Conservation (phyloP, 225 moss, liverwort and hornwort genomes). For the Neckera pumila region DNA sequence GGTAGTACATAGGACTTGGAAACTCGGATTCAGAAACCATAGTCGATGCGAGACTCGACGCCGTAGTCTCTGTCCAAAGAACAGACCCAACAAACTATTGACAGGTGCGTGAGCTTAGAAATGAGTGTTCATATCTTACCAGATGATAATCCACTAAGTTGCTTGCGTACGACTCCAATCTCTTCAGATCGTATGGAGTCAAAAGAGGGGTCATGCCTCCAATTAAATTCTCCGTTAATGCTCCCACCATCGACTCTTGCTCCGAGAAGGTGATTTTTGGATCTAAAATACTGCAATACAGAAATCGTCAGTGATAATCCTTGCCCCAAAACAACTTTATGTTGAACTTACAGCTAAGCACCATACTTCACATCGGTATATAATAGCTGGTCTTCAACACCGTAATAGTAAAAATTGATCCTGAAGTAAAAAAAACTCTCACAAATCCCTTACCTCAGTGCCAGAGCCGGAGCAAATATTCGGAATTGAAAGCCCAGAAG, state of each 20-base stretch:
- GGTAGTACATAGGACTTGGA: neutral
- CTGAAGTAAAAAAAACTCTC: neutral
- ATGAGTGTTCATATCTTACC: slow-evolving; percentile 20
- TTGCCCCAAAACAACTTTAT: neutral
- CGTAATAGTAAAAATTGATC: neutral
- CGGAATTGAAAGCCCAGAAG: slow-evolving; percentile 72
- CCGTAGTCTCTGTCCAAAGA: neutral
- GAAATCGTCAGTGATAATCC: neutral
- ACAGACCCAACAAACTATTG: neutral
- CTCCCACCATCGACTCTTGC: slow-evolving; percentile 49
- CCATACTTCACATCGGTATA: neutral
- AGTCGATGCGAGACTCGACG: neutral
- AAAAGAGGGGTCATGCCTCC: slow-evolving; percentile 64
- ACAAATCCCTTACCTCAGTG: slow-evolving; percentile 40
- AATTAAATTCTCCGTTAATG: slow-evolving; percentile 62
- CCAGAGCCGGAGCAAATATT: slow-evolving; percentile 70
- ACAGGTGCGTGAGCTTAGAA: neutral
- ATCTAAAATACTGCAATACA: slow-evolving; percentile 64
- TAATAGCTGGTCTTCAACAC: neutral
- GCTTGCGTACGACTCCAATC: slow-evolving; percentile 82
- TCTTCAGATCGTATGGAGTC: slow-evolving; percentile 91
- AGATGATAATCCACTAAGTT: slow-evolving; percentile 95
- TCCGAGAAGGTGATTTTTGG: slow-evolving; percentile 73
- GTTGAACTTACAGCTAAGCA: neutral
- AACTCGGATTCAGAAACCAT: neutral